Evolutionary conservation across 139 green algal species (phyloP).

Genomic region (Volvox africanus): DNA sequence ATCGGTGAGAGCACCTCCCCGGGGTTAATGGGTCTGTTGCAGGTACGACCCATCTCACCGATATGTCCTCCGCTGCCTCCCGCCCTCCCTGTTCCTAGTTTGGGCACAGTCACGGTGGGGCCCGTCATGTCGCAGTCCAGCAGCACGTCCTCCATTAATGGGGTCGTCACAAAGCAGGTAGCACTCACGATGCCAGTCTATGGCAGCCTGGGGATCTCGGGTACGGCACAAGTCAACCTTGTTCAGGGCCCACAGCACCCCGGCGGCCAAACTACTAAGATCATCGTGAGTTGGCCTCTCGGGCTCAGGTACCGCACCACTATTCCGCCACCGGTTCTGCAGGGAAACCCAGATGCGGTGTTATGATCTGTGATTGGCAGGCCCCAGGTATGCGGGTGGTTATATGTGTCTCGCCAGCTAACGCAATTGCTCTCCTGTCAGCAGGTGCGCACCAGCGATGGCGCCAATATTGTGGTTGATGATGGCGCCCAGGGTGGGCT

Average conservation of each 20-base stretch:
- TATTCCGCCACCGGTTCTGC: too few relatives aligned
- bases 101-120: constrained; percentile 44
- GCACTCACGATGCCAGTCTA: constrained; percentile 53
- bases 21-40: too few relatives aligned
- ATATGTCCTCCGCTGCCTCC: too few relatives aligned
- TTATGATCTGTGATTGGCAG: too few relatives aligned
- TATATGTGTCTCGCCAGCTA: too few relatives aligned
- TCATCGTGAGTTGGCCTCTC: constrained; percentile 25
- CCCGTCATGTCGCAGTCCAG: constrained; percentile 51
- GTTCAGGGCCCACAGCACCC: constrained; percentile 19
- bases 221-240: constrained; percentile 17
- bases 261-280: neutral
- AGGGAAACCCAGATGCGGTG: too few relatives aligned
- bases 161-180: constrained; percentile 48
- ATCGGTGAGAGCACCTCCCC: too few relatives aligned
- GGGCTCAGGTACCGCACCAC: too few relatives aligned
- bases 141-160: constrained; percentile 45
- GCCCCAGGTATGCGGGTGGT: too few relatives aligned
- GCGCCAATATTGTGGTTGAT: neutral
- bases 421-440: too few relatives aligned
- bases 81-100: neutral
- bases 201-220: constrained; percentile 6
- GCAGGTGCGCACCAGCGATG: constrained; percentile 37
- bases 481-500: neutral
- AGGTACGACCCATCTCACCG: too few relatives aligned